phyloP scores from a whole-genome alignment of 1,284 basidiomycete genomes.

The Ceratobasidium theobromae region DNA sequence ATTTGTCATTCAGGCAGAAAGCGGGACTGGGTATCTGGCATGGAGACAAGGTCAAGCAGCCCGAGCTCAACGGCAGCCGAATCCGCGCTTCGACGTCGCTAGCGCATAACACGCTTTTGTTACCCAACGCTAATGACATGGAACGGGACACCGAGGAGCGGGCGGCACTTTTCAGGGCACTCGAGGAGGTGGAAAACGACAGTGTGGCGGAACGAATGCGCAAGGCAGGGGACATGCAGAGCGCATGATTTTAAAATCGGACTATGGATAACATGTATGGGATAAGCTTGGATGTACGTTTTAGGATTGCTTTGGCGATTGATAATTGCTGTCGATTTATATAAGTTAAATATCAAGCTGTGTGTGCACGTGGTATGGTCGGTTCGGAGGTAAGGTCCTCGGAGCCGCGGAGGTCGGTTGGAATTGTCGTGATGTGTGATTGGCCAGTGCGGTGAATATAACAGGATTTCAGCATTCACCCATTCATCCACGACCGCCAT shows the following conservation, averaged over 20 bases:
- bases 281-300: background rate
- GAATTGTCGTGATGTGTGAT: conserved; percentile 5
- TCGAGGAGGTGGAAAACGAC: background rate
- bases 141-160: conserved; percentile 8
- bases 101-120: conserved; percentile 12
- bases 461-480: conserved; percentile 1
- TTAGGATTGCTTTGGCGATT: background rate
- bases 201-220: conserved; percentile 18
- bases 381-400: background rate
- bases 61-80: background rate
- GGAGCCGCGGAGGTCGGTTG: background rate
- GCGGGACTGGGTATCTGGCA: conserved; percentile 19
- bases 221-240: background rate
- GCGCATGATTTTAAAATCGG: background rate
- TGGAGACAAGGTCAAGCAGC: background rate
- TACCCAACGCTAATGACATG: conserved; percentile 8
- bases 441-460: conserved; percentile 13
- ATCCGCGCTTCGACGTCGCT: background rate
- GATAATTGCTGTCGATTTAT: too few relatives aligned
- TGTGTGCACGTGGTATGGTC: background rate
- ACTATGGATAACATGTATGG: background rate
- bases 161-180: conserved; percentile 7
- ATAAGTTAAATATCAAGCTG: background rate
- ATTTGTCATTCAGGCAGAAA: conserved; percentile 21
- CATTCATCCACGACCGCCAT: too few relatives aligned